Conservation (phyloP, 1,284 basidiomycete genomes). For the Sanghuangporus weigelae region DNA sequence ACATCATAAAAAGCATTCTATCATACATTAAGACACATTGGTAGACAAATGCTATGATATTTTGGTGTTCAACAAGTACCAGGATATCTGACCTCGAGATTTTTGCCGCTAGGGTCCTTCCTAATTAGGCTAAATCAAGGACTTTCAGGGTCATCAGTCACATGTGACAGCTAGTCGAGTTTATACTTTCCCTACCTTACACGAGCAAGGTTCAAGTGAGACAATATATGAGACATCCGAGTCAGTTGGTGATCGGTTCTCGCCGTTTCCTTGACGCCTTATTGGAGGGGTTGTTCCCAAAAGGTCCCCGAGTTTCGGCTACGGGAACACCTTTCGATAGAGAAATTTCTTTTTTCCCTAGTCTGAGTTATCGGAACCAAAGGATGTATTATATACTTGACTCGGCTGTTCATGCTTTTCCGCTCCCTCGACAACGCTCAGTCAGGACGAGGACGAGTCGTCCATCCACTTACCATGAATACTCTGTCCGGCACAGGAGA, state of each 20-base stretch:
- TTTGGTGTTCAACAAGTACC: too few species aligned
- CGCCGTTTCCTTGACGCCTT: background rate
- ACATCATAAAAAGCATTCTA: too few species aligned
- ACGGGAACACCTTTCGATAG: background rate
- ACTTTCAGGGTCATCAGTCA: too few species aligned
- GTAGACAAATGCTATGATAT: too few species aligned
- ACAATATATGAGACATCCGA: too few species aligned
- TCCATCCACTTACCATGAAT: background rate
- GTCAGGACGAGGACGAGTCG: background rate
- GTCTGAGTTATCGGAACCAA: background rate
- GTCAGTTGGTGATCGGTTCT: background rate
- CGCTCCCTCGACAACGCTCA: background rate
- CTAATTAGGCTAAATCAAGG: too few species aligned
- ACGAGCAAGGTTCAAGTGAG: too few species aligned
- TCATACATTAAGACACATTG: too few species aligned
- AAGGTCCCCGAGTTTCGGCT: background rate
- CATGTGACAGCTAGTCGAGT: too few species aligned
- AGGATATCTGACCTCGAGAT: too few species aligned
- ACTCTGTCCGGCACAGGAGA: background rate
- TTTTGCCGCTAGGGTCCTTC: too few species aligned
- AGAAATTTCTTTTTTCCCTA: background rate
- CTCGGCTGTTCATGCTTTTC: background rate
- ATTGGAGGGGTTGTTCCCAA: background rate
- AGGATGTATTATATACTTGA: background rate
- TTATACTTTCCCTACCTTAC: too few species aligned